These are phyloP conservation scores for Daldinia caldariorum DNA, from an alignment of 495 filamentous ascomycete genomes.

Conservation along the genomic window DNA sequence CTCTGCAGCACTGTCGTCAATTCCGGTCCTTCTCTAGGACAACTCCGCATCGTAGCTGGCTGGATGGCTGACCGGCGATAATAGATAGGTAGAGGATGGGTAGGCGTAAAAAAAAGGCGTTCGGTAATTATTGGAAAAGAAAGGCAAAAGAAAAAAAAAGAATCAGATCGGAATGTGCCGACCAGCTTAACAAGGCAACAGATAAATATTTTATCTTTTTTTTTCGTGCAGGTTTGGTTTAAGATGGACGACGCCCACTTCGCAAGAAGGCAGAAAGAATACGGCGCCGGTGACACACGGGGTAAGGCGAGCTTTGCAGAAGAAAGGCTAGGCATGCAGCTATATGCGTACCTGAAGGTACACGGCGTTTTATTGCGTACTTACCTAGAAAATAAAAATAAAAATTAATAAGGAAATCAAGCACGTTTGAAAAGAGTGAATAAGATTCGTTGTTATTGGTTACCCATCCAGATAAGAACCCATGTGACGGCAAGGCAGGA, in stretches of 20 bases:
- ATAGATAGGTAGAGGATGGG: not conserved
- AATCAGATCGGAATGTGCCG: constrained; percentile 41
- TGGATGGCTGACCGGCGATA: not conserved
- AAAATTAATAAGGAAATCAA: constrained; percentile 5
- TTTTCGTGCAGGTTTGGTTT: no score
- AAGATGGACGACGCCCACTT: constrained; percentile 6
- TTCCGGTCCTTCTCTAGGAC: constrained; percentile 22
- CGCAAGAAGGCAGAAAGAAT: constrained; percentile 11
- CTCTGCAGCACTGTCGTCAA: constrained; percentile 12
- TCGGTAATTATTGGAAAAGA: not conserved
- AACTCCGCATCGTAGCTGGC: constrained; percentile 21
- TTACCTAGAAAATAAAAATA: constrained; percentile 19
- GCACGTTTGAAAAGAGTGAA: not conserved
- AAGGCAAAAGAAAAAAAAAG: not conserved
- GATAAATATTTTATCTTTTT: not conserved
- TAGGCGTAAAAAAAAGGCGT: no score
- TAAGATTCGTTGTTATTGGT: constrained; percentile 23
- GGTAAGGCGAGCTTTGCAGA: constrained; percentile 21
- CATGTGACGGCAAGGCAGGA: constrained; percentile 5
- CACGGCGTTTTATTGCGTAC: constrained; percentile 8
- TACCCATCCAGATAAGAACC: constrained; percentile 28
- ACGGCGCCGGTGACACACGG: constrained; percentile 24
- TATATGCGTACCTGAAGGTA: constrained; percentile 8
- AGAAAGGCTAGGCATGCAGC: constrained; percentile 12
- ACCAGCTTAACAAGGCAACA: not conserved